phyloP scores from a whole-genome alignment of 2,329 filamentous ascomycete genomes.

The Talaromyces sp. region DNA sequence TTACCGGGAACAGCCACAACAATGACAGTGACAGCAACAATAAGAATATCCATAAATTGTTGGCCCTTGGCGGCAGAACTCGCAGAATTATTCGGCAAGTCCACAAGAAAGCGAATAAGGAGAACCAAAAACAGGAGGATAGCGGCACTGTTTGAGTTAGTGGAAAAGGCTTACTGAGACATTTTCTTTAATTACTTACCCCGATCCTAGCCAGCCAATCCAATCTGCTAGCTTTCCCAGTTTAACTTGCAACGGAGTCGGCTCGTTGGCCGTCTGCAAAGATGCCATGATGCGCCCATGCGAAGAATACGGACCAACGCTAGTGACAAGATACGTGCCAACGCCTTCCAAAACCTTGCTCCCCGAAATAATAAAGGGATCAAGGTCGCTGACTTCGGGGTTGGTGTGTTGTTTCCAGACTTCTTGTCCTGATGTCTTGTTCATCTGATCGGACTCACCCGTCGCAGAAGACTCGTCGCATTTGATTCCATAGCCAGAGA shows the following conservation, averaged over 20 bases:
- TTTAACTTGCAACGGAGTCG: conserved; percentile 71
- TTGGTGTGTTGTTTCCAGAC: conserved; percentile 53
- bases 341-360: conserved; percentile 72
- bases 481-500: conserved; percentile 60
- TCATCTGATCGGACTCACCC: conserved; percentile 67
- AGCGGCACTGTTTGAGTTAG: conserved; percentile 43
- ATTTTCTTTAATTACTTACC: conserved; percentile 23
- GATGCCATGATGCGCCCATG: conserved; percentile 72
- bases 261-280: conserved; percentile 66
- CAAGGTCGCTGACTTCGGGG: conserved; percentile 50
- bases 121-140: conserved; percentile 79
- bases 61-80: conserved; percentile 71
- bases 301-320: conserved; percentile 66
- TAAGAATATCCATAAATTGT: conserved; percentile 68
- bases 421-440: conserved; percentile 58
- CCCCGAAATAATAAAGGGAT: conserved; percentile 76
- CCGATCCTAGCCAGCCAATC: conserved; percentile 69
- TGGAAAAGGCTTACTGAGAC: conserved; percentile 9
- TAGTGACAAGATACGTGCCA: conserved; percentile 68
- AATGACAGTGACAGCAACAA: conserved; percentile 73
- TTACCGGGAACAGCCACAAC: conserved; percentile 66
- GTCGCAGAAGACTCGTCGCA: conserved; percentile 71
- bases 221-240: conserved; percentile 69
- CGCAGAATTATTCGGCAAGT: conserved; percentile 50
- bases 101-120: conserved; percentile 76